Base-by-base conservation (phyloP, 768 basidiomycete species). In the Collybiopsis luxurians region DNA sequence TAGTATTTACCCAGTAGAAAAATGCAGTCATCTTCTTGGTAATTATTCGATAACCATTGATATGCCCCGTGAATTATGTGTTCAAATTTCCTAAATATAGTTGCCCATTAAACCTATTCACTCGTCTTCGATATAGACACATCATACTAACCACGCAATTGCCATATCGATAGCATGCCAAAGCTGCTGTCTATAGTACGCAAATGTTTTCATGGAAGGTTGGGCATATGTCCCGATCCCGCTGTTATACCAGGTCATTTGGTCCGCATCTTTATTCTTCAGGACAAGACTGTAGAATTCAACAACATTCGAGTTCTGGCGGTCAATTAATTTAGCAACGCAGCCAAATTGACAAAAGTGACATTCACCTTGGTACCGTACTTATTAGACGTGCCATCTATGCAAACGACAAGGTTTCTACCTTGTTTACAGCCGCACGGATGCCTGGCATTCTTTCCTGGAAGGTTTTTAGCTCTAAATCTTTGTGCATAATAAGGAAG, bases 1-100 rank as follows among this genome's bases (percentile, higher is more conserved):
- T 21, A 4, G n/a, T 23, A 51, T 64, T 27, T 47, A 73, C 76
- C 77, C 44, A 79, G 76, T 4, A 79, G 52, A 59, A 66, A 78
- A n/a, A 80, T 72, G 24, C 56, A 63, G 53, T 78, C 77, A 1
- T 73, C 74, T 23, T 66, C 60, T 5, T 48, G 30, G 53, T 77
- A 78, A 36, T 71, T 68, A 4, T 76, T 71, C 9, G 73, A 67
- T 13, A 78, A 67, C 76, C 77, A 78, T 27, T 67, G 65, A 52
- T 78, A 78, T 9, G 70, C 75, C 12, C 54, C 59, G 55, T 73
- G 59, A 46, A 79, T 62, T 45, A 66, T 69, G 13, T 59, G 64
- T 43, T 73, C 65, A 48, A 78, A 62, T 42, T 74, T 74, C 66
- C 75, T 77, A 7, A 38, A 38, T 17, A 17, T 9, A 23, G 71